These are phyloP conservation scores for Fraxinus xanthoxyloides DNA, from an alignment of 305 asterid species.

Conservation along the genomic window DNA sequence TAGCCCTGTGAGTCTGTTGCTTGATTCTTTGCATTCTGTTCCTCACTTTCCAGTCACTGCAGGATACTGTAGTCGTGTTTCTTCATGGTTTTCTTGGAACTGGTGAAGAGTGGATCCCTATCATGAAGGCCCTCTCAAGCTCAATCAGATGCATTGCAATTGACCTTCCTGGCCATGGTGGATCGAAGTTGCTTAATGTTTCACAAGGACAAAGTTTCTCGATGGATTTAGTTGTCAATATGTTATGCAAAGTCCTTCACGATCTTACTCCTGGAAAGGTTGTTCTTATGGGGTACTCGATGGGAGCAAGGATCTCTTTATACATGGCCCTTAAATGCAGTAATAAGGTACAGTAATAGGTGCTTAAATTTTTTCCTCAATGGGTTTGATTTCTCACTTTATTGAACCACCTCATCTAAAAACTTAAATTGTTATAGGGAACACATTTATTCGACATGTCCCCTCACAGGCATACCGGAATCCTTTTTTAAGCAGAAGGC, in stretches of 20 bases:
- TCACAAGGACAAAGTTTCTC: conserved; percentile 48
- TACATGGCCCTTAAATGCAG: conserved; percentile 68
- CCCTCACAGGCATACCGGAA: background rate
- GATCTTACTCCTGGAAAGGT: conserved; percentile 53
- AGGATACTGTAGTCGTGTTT: conserved; percentile 68
- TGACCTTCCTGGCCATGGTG: conserved; percentile 97
- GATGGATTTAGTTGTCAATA: conserved; percentile 53
- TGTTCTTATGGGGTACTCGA: conserved; percentile 82
- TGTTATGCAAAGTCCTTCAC: conserved; percentile 56
- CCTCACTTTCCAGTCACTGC: conserved; percentile 29
- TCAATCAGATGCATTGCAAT: conserved; percentile 76
- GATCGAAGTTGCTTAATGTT: conserved; percentile 46
- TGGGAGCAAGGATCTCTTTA: conserved; percentile 92
- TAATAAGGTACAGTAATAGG: conserved; percentile 47
- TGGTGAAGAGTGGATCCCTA: conserved; percentile 78
- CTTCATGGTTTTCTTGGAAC: conserved; percentile 96
- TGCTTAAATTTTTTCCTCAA: background rate
- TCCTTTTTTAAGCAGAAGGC: background rate
- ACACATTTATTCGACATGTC: background rate
- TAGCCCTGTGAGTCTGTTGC: background rate
- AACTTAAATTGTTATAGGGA: background rate
- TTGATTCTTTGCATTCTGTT: background rate
- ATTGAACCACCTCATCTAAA: background rate
- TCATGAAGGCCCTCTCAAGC: conserved; percentile 79
- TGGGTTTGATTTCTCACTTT: background rate